These are phyloP conservation scores for Suaeda aralocaspica DNA, from an alignment of 148 eudicot species.

Conservation along the genomic window DNA sequence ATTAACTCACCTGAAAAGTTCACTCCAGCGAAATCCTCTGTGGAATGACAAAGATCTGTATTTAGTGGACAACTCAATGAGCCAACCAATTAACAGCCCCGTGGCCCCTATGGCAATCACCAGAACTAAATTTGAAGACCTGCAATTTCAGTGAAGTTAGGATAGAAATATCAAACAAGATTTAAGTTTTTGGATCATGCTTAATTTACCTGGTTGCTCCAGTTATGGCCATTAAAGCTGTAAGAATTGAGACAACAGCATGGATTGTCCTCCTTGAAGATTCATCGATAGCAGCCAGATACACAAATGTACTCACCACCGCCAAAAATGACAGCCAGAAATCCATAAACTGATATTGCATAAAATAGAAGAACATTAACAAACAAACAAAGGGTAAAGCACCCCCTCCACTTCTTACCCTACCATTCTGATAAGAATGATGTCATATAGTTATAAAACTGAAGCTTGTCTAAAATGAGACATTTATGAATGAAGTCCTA, in stretches of 20 bases:
- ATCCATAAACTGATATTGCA: conserved; percentile 65
- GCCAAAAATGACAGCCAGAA: conserved; percentile 99
- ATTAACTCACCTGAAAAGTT: conserved; percentile 43
- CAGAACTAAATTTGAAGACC: conserved; percentile 64
- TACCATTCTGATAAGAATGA: no score
- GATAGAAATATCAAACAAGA: background rate
- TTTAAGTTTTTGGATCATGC: background rate
- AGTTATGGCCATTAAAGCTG: conserved; percentile 76
- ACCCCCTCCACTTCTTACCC: no score
- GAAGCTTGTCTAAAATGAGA: no score
- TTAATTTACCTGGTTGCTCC: conserved; percentile 69
- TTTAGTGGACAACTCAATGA: conserved; percentile 60
- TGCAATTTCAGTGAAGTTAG: conserved; percentile 32
- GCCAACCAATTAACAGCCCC: conserved; percentile 70
- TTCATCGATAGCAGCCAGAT: conserved; percentile 70
- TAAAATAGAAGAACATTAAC: background rate
- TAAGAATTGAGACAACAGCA: conserved; percentile 72
- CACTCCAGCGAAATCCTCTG: conserved; percentile 35
- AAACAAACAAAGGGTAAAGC: no score
- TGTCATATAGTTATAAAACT: no score
- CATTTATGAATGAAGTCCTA: no score
- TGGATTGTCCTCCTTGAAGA: conserved; percentile 74
- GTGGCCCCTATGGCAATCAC: conserved; percentile 65
- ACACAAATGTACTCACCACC: conserved; percentile 87
- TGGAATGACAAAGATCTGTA: conserved; percentile 49